Evolutionary conservation across 768 basidiomycete genomes (phyloP), one percentile per base, ranked within the genome.

Genomic region (Termitomyces sp.): DNA sequence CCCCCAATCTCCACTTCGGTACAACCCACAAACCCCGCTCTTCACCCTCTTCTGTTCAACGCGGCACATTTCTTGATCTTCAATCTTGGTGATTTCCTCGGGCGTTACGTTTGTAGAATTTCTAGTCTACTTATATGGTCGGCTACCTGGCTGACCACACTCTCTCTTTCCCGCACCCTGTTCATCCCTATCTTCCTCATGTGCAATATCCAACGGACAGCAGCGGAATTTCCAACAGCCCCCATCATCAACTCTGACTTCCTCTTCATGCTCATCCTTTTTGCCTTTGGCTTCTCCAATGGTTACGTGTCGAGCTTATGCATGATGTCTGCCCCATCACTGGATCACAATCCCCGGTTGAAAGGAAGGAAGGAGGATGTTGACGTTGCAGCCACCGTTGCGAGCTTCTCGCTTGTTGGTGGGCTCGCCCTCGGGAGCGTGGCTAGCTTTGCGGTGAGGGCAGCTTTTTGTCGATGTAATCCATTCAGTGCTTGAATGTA

Each of bases 161-260:
- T 92, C 30, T 87, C 92, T 17, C 67, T 89, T 42, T 69, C 82
- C 3, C 84, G 94, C 54, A 88, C 86, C 1, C 64, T 93, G 35
- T 96, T 96, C 73, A 82, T 97, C 48, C 92, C 92, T 37, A 64
- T 94, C 42, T 87, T 96, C 70, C 78, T 96, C n/a, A 76, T 87
- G 71, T 97, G 94, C 78, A 97, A 97, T 66, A 71, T 95, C 42
- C 82, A 85, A 60, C 80, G 77, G 44, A 73, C 75, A 31, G 62
- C 65, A 41, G 61, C 71, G 1, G 56, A 65, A 35, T 59, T 67
- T 2, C 63, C 67, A 8, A 62, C 60, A 9, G 54, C 67, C 10
- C 80, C 86, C 1, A 62, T 87, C 58, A 86, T 96, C 73, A 85
- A 74, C 70, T 94, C 91, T 1, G 94, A 97, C 66, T 52, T 81